These are phyloP conservation scores for Solanum infundibuliforme DNA, from an alignment of 257 asterid genomes.

Conservation along the genomic window DNA sequence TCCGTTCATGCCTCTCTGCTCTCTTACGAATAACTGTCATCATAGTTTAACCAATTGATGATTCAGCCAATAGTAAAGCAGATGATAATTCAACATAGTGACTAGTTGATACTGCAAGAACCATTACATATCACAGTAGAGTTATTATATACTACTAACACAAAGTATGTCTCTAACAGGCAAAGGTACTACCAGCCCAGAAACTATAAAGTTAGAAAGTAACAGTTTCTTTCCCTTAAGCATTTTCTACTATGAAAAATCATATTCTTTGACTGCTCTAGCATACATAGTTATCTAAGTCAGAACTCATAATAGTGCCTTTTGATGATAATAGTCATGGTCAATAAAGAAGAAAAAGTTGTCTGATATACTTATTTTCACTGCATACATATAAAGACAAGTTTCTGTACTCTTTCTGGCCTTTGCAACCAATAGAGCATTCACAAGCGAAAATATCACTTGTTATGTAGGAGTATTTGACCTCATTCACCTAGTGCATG, in stretches of 20 bases:
- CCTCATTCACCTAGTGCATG: neutral
- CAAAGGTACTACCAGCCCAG: neutral
- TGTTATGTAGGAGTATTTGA: neutral
- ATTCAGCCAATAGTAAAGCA: neutral
- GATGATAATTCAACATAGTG: neutral
- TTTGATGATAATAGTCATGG: neutral
- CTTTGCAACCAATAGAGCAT: neutral
- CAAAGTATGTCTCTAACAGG: neutral
- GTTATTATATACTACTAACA: neutral
- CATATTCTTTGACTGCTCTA: neutral
- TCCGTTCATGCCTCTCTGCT: constrained; percentile 57
- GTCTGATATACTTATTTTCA: neutral
- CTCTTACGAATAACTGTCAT: constrained; percentile 58
- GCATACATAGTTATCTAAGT: neutral
- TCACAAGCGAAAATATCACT: neutral
- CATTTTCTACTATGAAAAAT: neutral
- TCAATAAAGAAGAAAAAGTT: neutral
- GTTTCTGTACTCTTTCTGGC: neutral
- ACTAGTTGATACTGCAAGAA: neutral
- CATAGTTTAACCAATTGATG: neutral
- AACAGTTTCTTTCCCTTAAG: neutral
- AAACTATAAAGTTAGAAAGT: neutral
- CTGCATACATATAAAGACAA: neutral
- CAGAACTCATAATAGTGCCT: neutral
- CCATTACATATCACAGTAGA: neutral